phyloP scores from a whole-genome alignment of 1,284 basidiomycete species.

The Phellopilus nigrolimitatus region DNA sequence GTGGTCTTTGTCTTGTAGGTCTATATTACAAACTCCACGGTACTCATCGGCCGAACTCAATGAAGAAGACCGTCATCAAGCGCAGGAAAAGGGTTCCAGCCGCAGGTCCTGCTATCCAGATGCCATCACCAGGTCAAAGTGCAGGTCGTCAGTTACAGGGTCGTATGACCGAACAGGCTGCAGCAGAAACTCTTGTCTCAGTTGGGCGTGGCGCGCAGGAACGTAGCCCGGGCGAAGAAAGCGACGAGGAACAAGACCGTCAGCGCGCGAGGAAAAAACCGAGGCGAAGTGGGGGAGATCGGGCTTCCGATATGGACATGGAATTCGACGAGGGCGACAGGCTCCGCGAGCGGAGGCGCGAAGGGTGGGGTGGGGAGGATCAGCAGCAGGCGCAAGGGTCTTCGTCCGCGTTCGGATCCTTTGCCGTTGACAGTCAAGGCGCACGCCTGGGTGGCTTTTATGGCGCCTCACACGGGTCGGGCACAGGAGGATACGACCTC shows the following conservation, averaged over 20 bases:
- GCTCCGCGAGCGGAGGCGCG: slow-evolving; percentile 13
- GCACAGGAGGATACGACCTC: slow-evolving; percentile 46
- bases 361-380: slow-evolving; percentile 16
- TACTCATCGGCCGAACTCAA: slow-evolving; percentile 92
- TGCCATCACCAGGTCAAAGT: slow-evolving; percentile 17
- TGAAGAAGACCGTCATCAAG: slow-evolving; percentile 99
- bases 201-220: slow-evolving; percentile 56
- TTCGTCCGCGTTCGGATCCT: slow-evolving; percentile 6
- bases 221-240: slow-evolving; percentile 47
- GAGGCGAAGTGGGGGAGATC: slow-evolving; percentile 29
- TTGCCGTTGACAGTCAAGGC: slow-evolving; percentile 6
- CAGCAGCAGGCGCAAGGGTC: slow-evolving; percentile 14
- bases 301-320: slow-evolving; percentile 28
- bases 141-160: slow-evolving; percentile 26
- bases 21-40: slow-evolving; percentile 98
- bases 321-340: slow-evolving; percentile 32
- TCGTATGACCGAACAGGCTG: slow-evolving; percentile 75
- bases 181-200: slow-evolving; percentile 76
- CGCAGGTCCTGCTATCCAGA: slow-evolving; percentile 37
- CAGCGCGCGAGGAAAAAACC: slow-evolving; percentile 54
- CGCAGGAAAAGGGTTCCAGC: slow-evolving; percentile 93
- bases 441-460: slow-evolving; percentile 5
- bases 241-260: slow-evolving; percentile 47
- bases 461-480: slow-evolving; percentile 1
- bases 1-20: slow-evolving; percentile 43